These are phyloP conservation scores for Blastobotrys americana DNA, from an alignment of 805 yeast species.

Conservation along the genomic window DNA sequence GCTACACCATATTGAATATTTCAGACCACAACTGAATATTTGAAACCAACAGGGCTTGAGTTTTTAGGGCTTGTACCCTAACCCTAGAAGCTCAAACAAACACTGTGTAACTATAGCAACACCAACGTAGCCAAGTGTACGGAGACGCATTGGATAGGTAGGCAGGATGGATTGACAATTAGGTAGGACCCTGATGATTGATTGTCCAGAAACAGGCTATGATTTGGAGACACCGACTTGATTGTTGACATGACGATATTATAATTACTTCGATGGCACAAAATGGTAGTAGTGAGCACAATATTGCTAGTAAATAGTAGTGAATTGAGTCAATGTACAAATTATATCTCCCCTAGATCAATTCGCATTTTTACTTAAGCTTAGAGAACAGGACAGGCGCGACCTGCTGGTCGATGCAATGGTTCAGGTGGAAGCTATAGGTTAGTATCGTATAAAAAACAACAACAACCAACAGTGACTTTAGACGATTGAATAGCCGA, in stretches of 20 bases:
- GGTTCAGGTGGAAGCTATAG: constrained; percentile 79
- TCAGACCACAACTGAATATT: background rate
- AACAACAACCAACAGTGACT: background rate
- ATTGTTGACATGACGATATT: too few relatives aligned
- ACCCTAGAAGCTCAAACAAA: too few relatives aligned
- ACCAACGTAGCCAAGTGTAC: too few relatives aligned
- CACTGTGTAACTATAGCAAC: too few relatives aligned
- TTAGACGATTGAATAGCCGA: constrained; percentile 4
- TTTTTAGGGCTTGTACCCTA: background rate
- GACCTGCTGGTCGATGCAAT: constrained; percentile 84
- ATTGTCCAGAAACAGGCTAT: too few relatives aligned
- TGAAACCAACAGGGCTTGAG: background rate
- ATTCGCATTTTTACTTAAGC: constrained; percentile 49
- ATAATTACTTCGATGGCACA: too few relatives aligned
- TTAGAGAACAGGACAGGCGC: constrained; percentile 84
- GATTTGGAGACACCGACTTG: too few relatives aligned
- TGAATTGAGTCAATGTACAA: background rate
- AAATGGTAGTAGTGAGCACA: too few relatives aligned
- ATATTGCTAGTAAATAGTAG: too few relatives aligned
- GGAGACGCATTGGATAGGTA: too few relatives aligned
- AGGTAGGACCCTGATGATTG: too few relatives aligned
- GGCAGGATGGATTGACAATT: too few relatives aligned
- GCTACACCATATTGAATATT: background rate
- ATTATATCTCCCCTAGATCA: background rate
- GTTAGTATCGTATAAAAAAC: constrained; percentile 1